Conservation (phyloP, 345 rosid genomes). For the Citrus inodora region DNA sequence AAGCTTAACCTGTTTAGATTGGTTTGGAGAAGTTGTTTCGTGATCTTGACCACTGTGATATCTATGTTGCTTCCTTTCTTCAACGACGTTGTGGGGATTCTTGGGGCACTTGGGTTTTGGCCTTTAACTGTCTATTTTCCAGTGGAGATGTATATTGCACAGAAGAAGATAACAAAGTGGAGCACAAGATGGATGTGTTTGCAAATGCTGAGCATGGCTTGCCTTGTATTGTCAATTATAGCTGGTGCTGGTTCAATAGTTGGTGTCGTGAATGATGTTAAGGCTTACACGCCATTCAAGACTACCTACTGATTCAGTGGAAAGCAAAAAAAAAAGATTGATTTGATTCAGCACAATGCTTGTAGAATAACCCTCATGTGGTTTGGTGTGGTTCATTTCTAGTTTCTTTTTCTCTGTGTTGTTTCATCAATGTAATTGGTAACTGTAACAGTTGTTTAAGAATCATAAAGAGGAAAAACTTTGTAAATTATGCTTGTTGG, state of each 20-base stretch:
- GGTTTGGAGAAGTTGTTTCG: slow-evolving; percentile 49
- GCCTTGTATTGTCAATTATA: slow-evolving; percentile 38
- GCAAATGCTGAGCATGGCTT: slow-evolving; percentile 42
- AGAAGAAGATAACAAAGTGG: slow-evolving; percentile 47
- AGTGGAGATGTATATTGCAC: slow-evolving; percentile 54
- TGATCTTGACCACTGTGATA: slow-evolving; percentile 44
- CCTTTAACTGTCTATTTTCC: slow-evolving; percentile 59
- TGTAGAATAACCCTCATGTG: background rate
- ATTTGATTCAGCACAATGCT: background rate
- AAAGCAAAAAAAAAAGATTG: background rate
- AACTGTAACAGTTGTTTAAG: background rate
- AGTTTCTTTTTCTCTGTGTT: background rate
- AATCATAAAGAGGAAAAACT: background rate
- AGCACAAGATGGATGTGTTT: slow-evolving; percentile 57
- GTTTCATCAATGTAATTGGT: background rate
- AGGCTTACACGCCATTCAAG: slow-evolving; percentile 42
- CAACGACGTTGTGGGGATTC: slow-evolving; percentile 47
- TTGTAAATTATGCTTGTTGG: slow-evolving; percentile 4
- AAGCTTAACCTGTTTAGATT: slow-evolving; percentile 42
- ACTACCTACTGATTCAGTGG: slow-evolving; percentile 26
- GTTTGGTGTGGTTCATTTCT: slow-evolving; percentile 3
- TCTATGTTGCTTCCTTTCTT: slow-evolving; percentile 61
- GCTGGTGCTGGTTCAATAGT: slow-evolving; percentile 55
- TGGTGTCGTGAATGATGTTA: slow-evolving; percentile 43
- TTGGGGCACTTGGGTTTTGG: slow-evolving; percentile 63